These are phyloP conservation scores for Tuber brumale DNA, from an alignment of 495 filamentous ascomycete genomes.

Conservation along the genomic window DNA sequence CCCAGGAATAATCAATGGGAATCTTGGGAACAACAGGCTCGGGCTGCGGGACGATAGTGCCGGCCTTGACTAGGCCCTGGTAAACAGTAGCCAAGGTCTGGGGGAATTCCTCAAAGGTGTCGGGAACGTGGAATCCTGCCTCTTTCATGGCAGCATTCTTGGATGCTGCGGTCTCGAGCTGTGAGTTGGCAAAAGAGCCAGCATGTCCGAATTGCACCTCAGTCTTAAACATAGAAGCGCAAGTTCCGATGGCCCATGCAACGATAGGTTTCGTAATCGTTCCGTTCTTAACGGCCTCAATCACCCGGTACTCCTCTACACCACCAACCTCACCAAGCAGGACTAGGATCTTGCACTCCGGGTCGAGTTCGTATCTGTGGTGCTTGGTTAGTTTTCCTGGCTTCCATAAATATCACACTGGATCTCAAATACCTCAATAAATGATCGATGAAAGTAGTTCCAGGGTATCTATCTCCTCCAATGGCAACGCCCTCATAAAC, in stretches of 20 bases:
- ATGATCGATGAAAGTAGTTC: constrained; percentile 99
- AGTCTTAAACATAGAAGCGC: constrained; percentile 99
- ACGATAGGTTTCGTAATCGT: constrained; percentile 96
- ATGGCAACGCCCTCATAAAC: constrained; percentile 99
- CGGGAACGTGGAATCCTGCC: constrained; percentile 86
- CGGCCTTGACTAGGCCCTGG: constrained; percentile 71
- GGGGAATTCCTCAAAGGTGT: constrained; percentile 96
- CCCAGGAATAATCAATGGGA: constrained; percentile 99
- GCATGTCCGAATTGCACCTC: constrained; percentile 99
- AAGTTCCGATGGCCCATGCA: constrained; percentile 98
- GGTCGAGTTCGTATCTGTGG: constrained; percentile 74
- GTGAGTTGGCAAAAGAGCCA: constrained; percentile 96
- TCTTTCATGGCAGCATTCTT: constrained; percentile 98
- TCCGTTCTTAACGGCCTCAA: constrained; percentile 92
- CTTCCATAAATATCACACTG: background rate
- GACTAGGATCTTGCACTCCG: constrained; percentile 92
- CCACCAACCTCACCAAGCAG: constrained; percentile 97
- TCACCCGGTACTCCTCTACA: constrained; percentile 99
- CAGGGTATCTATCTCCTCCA: constrained; percentile 96
- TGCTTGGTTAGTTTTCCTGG: constrained; percentile 13
- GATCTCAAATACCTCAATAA: constrained; percentile 57
- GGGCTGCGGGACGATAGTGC: constrained; percentile 72
- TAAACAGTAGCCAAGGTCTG: constrained; percentile 68
- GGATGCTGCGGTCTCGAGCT: constrained; percentile 88
- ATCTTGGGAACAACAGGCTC: constrained; percentile 97